Percentiles rank a stretch among this genome's conserved stretches.
Conservation (phyloP, 2,329 filamentous ascomycete species). For the Neobulgaria alba region DNA sequence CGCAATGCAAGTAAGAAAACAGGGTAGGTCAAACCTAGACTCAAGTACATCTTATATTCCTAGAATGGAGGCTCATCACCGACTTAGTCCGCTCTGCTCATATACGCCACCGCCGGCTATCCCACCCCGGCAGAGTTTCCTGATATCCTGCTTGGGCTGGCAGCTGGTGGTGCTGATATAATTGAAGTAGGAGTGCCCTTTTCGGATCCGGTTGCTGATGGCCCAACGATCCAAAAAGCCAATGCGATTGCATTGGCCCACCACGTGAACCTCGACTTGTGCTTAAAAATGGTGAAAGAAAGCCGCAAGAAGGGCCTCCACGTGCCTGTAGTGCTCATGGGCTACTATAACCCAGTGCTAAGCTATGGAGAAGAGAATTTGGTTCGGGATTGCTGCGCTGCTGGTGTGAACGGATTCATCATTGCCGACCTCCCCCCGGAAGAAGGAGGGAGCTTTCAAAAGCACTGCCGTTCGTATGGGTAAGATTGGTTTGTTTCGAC, state of each 20-base stretch:
- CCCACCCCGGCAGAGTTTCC: constrained; percentile 75
- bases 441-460: constrained; percentile 87
- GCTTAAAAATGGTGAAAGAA: constrained; percentile 74
- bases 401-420: constrained; percentile 92
- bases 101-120: constrained; percentile 93
- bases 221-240: constrained; percentile 89
- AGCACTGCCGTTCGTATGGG: constrained; percentile 70
- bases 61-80: constrained; percentile 11
- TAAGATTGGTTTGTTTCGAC: constrained; percentile 32
- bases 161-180: constrained; percentile 86
- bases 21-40: constrained; percentile 24
- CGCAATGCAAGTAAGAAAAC: constrained; percentile 45
- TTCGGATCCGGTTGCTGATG: constrained; percentile 96
- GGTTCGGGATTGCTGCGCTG: constrained; percentile 71
- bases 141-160: constrained; percentile 77
- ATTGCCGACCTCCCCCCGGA: constrained; percentile 92
- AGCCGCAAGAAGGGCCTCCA: constrained; percentile 70
- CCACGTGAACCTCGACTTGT: constrained; percentile 73
- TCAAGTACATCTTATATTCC: background rate
- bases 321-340: constrained; percentile 87
- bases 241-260: constrained; percentile 87
- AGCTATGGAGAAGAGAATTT: constrained; percentile 84
- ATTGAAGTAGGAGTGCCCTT: constrained; percentile 96
- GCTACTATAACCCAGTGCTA: constrained; percentile 95
- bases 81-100: constrained; percentile 72